phyloP scores from a whole-genome alignment of 176 grass and related monocot species.

The Oryza nivara region DNA sequence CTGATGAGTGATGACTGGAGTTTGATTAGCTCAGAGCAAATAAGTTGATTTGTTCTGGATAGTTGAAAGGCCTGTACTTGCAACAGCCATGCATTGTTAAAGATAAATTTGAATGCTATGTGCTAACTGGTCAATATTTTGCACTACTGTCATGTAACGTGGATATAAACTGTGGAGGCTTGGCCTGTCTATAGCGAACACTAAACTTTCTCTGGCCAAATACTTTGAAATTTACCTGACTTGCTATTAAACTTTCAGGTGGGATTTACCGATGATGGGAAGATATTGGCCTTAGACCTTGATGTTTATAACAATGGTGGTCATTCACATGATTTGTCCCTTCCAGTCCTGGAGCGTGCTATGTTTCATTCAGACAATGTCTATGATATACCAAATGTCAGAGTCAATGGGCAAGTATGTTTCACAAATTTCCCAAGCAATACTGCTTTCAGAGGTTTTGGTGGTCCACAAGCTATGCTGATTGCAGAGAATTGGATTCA shows the following conservation, averaged over 20 bases:
- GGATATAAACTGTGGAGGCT: not conserved
- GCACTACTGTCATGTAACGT: slow-evolving; percentile 9
- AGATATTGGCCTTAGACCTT: slow-evolving; percentile 83
- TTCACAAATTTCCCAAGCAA: slow-evolving; percentile 97
- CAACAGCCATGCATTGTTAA: not conserved
- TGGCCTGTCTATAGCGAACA: not conserved
- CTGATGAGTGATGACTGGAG: not conserved
- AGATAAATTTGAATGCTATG: slow-evolving; percentile 22
- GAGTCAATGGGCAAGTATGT: slow-evolving; percentile 77
- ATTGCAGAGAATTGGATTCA: slow-evolving; percentile 97
- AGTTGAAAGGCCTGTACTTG: not conserved
- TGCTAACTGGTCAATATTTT: slow-evolving; percentile 19
- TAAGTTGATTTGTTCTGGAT: slow-evolving; percentile 28
- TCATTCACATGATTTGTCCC: slow-evolving; percentile 81
- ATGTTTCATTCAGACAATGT: slow-evolving; percentile 90
- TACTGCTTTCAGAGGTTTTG: slow-evolving; percentile 97
- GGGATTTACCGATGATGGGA: slow-evolving; percentile 85
- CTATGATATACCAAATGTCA: slow-evolving; percentile 80
- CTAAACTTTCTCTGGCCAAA: slow-evolving; percentile 4
- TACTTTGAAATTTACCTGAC: slow-evolving; percentile 15
- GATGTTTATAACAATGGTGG: slow-evolving; percentile 88
- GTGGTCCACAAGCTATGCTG: slow-evolving; percentile 92
- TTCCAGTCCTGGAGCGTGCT: slow-evolving; percentile 77
- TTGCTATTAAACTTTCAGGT: slow-evolving; percentile 55
- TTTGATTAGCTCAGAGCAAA: slow-evolving; percentile 11